Percentiles rank a stretch among this genome's conserved stretches.
Evolutionary conservation across 352 stramenopile genomes (phyloP).

Genomic region (Plasmopara muralis): DNA sequence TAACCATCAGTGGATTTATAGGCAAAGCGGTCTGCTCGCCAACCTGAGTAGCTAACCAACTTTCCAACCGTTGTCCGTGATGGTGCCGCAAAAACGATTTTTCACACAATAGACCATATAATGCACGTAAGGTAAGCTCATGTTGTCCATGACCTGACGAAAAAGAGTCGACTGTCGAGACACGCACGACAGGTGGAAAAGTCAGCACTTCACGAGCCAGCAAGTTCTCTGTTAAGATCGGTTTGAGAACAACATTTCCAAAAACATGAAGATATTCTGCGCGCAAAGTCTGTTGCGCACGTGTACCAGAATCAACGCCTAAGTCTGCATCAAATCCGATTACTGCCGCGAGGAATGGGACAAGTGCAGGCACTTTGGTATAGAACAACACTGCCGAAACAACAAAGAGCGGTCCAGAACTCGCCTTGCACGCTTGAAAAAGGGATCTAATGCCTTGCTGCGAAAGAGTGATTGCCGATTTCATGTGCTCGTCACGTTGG

Average conservation of each 20-base stretch:
- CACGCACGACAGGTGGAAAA: constrained; percentile 26
- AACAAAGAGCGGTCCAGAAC: constrained; percentile 47
- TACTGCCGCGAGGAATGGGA: constrained; percentile 43
- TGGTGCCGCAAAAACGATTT: constrained; percentile 65
- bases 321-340: constrained; percentile 26
- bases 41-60: constrained; percentile 41
- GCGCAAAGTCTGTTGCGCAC: constrained; percentile 32
- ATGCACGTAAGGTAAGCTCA: constrained; percentile 45
- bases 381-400: constrained; percentile 62
- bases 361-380: constrained; percentile 51
- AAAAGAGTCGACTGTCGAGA: constrained; percentile 27
- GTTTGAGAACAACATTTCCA: constrained; percentile 56
- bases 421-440: constrained; percentile 35
- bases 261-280: constrained; percentile 55
- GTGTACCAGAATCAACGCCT: constrained; percentile 16
- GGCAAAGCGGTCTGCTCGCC: constrained; percentile 34
- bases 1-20: constrained; percentile 48
- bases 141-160: constrained; percentile 28
- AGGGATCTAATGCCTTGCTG: constrained; percentile 52
- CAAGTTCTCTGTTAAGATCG: constrained; percentile 56
- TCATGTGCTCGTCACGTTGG: constrained; percentile 55
- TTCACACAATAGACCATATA: constrained; percentile 51
- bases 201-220: constrained; percentile 51
- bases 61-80: constrained; percentile 44
- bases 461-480: constrained; percentile 39